These are phyloP conservation scores for Galerina sulciceps DNA, from an alignment of 768 basidiomycete genomes.

Conservation along the genomic window DNA sequence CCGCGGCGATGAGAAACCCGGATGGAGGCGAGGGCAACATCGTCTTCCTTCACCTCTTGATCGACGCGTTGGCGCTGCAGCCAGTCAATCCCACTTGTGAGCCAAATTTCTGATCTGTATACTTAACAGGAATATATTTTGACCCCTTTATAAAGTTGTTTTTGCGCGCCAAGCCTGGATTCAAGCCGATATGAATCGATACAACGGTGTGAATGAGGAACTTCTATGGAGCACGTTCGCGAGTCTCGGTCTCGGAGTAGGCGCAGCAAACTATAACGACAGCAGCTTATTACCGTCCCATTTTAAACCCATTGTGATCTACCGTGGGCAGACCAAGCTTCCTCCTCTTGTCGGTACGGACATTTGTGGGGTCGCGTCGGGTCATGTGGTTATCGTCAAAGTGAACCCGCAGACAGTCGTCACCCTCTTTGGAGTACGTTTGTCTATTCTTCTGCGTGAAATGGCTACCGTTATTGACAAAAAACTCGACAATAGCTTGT, in stretches of 20 bases:
- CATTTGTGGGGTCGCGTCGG: too few relatives aligned
- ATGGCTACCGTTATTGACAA: too few relatives aligned
- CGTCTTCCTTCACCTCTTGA: constrained; percentile 26
- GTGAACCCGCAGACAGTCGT: too few relatives aligned
- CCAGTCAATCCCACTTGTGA: constrained; percentile 30
- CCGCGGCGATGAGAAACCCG: constrained; percentile 32
- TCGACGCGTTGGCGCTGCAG: constrained; percentile 25
- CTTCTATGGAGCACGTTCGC: constrained; percentile 45
- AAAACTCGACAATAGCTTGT: too few relatives aligned
- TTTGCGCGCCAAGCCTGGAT: constrained; percentile 28
- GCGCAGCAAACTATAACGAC: constrained; percentile 23
- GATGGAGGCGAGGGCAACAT: constrained; percentile 24
- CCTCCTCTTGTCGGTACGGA: too few relatives aligned
- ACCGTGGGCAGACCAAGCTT: too few relatives aligned
- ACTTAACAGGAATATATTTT: too few relatives aligned
- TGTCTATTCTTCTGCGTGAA: too few relatives aligned
- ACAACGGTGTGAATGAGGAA: constrained; percentile 39
- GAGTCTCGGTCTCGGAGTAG: constrained; percentile 38
- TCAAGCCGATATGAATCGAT: constrained; percentile 44
- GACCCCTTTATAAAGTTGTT: too few relatives aligned
- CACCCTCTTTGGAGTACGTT: too few relatives aligned
- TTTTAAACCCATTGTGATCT: too few relatives aligned
- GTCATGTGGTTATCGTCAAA: too few relatives aligned
- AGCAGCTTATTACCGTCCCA: not conserved
- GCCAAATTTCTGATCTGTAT: not conserved